Evolutionary conservation across 192 early-diverging fungal species (phyloP).

Genomic region (Coemansia sp.): DNA sequence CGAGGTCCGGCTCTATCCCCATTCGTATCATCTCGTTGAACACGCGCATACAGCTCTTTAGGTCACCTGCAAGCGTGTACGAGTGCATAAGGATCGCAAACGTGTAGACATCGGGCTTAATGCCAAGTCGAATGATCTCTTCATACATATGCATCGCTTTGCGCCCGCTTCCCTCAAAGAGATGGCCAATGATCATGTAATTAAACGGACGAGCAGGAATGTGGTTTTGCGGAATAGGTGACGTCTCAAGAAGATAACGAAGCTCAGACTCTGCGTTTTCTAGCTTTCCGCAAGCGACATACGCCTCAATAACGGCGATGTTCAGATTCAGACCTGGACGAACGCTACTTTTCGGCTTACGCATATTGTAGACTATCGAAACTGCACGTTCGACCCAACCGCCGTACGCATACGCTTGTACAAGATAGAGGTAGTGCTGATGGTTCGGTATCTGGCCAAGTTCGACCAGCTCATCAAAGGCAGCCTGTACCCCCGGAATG

Average conservation of each 20-base stretch:
- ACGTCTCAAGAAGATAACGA: conserved; percentile 22
- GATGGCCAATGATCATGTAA: conserved; percentile 40
- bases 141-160: conserved; percentile 73
- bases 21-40: conserved; percentile 63
- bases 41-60: conserved; percentile 64
- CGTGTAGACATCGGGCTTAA: conserved; percentile 71
- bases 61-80: conserved; percentile 71
- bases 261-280: conserved; percentile 42
- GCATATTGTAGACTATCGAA: conserved; percentile 38
- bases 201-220: conserved; percentile 52
- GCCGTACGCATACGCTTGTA: conserved; percentile 41
- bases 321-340: conserved; percentile 29
- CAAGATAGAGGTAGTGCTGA: conserved; percentile 46
- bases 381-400: conserved; percentile 47
- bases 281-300: conserved; percentile 40
- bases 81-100: conserved; percentile 79
- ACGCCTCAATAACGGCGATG: conserved; percentile 44
- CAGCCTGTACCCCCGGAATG: conserved; percentile 36
- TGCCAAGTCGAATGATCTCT: conserved; percentile 78
- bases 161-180: conserved; percentile 56
- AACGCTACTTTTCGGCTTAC: conserved; percentile 31
- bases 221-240: conserved; percentile 24
- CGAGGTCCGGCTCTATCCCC: conserved; percentile 39
- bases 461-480: conserved; percentile 45
- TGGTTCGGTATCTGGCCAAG: conserved; percentile 49